phyloP scores from a whole-genome alignment of 2,329 filamentous ascomycete species.

The Exophiala oligosperma region DNA sequence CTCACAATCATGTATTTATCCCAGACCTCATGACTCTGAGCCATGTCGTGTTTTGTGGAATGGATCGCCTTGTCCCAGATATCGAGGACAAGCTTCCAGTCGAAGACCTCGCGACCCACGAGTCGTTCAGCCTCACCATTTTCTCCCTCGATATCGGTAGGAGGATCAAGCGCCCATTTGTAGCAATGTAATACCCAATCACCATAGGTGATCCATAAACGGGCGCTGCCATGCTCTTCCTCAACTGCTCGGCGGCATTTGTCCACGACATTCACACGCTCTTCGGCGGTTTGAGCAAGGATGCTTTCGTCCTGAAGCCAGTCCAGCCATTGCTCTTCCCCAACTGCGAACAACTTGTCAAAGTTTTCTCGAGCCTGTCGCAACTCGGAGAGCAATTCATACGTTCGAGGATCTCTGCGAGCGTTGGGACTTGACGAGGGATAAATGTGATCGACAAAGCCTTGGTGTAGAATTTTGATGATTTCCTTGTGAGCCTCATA shows the following conservation, averaged over 20 bases:
- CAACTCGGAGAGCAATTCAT: slow-evolving; percentile 49
- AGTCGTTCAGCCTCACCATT: slow-evolving; percentile 54
- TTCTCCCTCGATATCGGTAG: slow-evolving; percentile 37
- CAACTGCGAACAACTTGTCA: slow-evolving; percentile 63
- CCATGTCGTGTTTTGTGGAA: slow-evolving; percentile 60
- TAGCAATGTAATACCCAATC: slow-evolving; percentile 61
- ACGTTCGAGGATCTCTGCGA: slow-evolving; percentile 45
- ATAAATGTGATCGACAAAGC: slow-evolving; percentile 49
- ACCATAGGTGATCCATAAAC: slow-evolving; percentile 62
- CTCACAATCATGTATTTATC: slow-evolving; percentile 59
- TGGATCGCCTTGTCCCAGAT: slow-evolving; percentile 58
- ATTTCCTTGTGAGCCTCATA: slow-evolving; percentile 50
- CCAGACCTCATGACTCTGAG: slow-evolving; percentile 63
- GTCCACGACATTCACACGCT: slow-evolving; percentile 60
- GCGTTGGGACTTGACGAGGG: slow-evolving; percentile 43
- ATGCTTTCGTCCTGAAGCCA: slow-evolving; percentile 64
- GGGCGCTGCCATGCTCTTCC: slow-evolving; percentile 62
- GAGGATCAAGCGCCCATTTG: slow-evolving; percentile 48
- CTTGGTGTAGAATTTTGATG: slow-evolving; percentile 48
- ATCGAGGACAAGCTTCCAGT: slow-evolving; percentile 54
- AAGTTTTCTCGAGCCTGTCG: slow-evolving; percentile 56
- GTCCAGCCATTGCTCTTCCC: slow-evolving; percentile 63
- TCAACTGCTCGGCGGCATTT: slow-evolving; percentile 59
- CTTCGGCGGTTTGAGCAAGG: slow-evolving; percentile 56
- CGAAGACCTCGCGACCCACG: slow-evolving; percentile 61